Base-by-base conservation (phyloP, 2,329 filamentous ascomycete species). In the Neonectria faginata region DNA sequence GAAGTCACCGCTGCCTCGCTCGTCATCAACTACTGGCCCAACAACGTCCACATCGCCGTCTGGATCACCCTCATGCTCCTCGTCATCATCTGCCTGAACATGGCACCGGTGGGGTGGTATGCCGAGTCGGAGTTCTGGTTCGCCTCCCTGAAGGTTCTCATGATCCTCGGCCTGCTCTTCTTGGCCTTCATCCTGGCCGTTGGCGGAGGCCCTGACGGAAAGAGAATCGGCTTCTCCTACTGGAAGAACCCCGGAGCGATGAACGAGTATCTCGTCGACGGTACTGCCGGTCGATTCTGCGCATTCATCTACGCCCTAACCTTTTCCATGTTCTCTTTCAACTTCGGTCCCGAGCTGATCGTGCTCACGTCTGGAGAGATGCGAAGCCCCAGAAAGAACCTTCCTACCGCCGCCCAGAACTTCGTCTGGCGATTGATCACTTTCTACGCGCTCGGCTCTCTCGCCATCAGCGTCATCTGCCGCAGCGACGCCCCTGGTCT, bases 341-440 rank as follows among this genome's bases (percentile, higher is more conserved):
- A 86, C 2, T 84, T 89, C 61, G 84, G 84, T 2, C 87, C 88
- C 0, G 88, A 90, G 67, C 89, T 89, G 68, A 83, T 90, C 18
- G 79, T 81, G 7, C 85, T 84, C 58, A 91, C 89, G 0, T 88
- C 88, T 3, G 88, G 87, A 10, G 90, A 92, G 75, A 85, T 89
- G 2, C 84, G 89, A 68, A 89, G 91, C 68, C 89, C 90, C 0
- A 86, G 89, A 14, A 80, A 79, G 29, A 85, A 89, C n/a, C 85
- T 94, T 74, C 91, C 91, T 0, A 87, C 84, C 61, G 91, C 91
- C 0, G 92, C 87, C 76, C 91, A 91, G 63, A 87, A 88, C 47
- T 90, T 92, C 8, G 92, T 92, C 78, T 92, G 90, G 76, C 88
- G 91, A 57, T 80, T 93, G 41, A 88, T 89, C 0, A 80, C 86